These are phyloP conservation scores for Marasmius sp. DNA, from an alignment of 1,284 basidiomycete species.

Conservation along the genomic window DNA sequence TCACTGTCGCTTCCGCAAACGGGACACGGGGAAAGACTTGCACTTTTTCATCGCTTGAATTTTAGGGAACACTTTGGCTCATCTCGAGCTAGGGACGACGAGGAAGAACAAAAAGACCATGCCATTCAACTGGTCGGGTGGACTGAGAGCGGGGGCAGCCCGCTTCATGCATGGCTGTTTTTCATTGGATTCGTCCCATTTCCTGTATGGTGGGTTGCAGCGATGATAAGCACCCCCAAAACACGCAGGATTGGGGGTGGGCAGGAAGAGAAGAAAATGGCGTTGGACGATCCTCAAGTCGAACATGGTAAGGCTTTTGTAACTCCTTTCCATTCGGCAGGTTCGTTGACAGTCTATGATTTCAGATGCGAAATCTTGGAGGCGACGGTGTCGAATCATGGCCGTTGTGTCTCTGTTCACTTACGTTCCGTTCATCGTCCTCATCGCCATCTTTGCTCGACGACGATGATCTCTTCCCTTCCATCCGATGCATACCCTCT, in stretches of 20 bases:
- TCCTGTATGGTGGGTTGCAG: conserved; percentile 77
- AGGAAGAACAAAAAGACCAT: conserved; percentile 16
- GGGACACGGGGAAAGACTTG: conserved; percentile 17
- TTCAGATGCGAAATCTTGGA: conserved; percentile 52
- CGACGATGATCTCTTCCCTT: neutral
- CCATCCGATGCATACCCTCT: neutral
- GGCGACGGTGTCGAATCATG: conserved; percentile 54
- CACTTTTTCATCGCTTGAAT: conserved; percentile 3
- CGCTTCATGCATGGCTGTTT: conserved; percentile 73
- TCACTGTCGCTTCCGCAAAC: conserved; percentile 42
- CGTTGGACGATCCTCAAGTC: conserved; percentile 75
- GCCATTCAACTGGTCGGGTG: conserved; percentile 34
- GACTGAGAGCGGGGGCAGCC: conserved; percentile 61
- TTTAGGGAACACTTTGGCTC: neutral
- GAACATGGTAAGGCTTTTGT: conserved; percentile 58
- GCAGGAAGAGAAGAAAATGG: conserved; percentile 63
- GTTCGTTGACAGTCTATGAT: conserved; percentile 1
- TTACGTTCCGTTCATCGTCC: conserved; percentile 57
- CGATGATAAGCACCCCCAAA: conserved; percentile 54
- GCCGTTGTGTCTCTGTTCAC: conserved; percentile 49
- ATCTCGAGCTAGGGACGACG: neutral
- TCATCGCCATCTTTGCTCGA: conserved; percentile 46
- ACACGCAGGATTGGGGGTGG: conserved; percentile 59
- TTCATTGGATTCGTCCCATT: conserved; percentile 73
- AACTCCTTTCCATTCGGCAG: neutral